Percentiles rank a stretch among this genome's conserved stretches.
Evolutionary conservation across 106 monocot genomes (phyloP).

Genomic region (Phalaenopsis aphrodite): DNA sequence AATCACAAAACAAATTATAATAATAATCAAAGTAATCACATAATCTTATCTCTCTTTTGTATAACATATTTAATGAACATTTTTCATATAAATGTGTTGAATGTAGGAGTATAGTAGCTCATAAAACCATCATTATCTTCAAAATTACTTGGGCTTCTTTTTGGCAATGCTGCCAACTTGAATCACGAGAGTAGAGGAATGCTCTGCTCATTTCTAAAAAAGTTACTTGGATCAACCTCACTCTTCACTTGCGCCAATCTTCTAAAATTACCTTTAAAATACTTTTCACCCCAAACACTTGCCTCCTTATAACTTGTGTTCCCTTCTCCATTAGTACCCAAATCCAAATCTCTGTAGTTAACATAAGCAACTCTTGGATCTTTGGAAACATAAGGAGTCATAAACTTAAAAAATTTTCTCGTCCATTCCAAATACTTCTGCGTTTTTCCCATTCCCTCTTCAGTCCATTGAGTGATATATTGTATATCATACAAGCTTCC

Average conservation of each 20-base stretch:
- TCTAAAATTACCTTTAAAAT: constrained; percentile 27
- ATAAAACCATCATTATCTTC: too few relatives aligned
- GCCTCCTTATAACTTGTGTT: constrained; percentile 3
- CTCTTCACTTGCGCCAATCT: constrained; percentile 24
- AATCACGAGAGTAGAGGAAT: constrained; percentile 7
- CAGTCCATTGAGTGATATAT: constrained; percentile 19
- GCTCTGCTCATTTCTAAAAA: constrained; percentile 28
- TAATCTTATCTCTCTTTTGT: too few relatives aligned
- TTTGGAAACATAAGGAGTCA: constrained; percentile 14
- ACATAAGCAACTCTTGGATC: constrained; percentile 13
- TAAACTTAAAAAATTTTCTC: constrained; percentile 1
- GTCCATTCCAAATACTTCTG: constrained; percentile 8
- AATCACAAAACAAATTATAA: too few relatives aligned
- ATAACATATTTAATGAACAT: too few relatives aligned
- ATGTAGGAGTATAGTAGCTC: too few relatives aligned
- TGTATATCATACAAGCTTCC: constrained; percentile 29
- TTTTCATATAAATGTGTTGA: too few relatives aligned
- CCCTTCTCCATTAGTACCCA: constrained; percentile 9
- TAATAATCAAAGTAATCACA: too few relatives aligned
- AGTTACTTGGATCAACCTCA: constrained; percentile 19
- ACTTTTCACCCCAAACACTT: constrained; percentile 31
- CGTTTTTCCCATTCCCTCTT: neutral
- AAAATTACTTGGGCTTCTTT: too few relatives aligned
- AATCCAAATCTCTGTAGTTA: constrained; percentile 17
- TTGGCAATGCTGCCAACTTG: too few relatives aligned